Base-by-base conservation (phyloP, 2,329 filamentous ascomycete species). In the Pleurostoma richardsiae region DNA sequence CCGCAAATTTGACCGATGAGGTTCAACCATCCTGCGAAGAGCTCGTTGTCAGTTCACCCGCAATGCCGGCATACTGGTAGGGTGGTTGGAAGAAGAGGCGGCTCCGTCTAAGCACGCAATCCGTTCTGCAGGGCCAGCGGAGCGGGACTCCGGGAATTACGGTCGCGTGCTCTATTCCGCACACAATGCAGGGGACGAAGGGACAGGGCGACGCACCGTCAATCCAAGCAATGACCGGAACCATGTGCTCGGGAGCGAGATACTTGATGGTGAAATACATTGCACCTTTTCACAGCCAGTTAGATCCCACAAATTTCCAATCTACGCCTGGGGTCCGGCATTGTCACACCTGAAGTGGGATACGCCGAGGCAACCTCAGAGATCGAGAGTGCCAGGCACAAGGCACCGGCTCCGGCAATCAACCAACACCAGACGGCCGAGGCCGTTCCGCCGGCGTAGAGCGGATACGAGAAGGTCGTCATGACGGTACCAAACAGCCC, bases 351-450 rank as follows among this genome's bases (percentile, higher is more conserved):
- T 39, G 71, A 77, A 2, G 77, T 82, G 10, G 78, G 77, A 57
- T 81, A 81, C 4, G 77, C 76, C 38, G 75, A 79, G 30, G 79
- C 74, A 29, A 81, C 64, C 61, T 81, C 77, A 39, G 77, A 74
- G 31, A 80, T 76, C 7, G 76, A 79, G 29, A 67, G 55, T 42
- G 69, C 69, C 44, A 81, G 76, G 53, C 75, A 79, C 67, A 81
- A 73, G 48, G 77, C 79, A 8, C 78, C 77, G 40, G 69, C 64
- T 44, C 77, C 77, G 29, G 74, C 74, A 48, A 80, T 77, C 42
- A 78, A 56, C 78, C 78, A 82, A 58, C 72, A 79, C 77, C 78
- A 82, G 4, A 82, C 69, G 6, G 69, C 75, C 5, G 76, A 69
- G 28, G 76, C 71, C 33, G 73, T 67, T 43, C 78, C 78, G 50